Evolutionary conservation across 2,329 filamentous ascomycete genomes (phyloP), one percentile per base, ranked within the genome.

Genomic region (Penicillium brasilianum): DNA sequence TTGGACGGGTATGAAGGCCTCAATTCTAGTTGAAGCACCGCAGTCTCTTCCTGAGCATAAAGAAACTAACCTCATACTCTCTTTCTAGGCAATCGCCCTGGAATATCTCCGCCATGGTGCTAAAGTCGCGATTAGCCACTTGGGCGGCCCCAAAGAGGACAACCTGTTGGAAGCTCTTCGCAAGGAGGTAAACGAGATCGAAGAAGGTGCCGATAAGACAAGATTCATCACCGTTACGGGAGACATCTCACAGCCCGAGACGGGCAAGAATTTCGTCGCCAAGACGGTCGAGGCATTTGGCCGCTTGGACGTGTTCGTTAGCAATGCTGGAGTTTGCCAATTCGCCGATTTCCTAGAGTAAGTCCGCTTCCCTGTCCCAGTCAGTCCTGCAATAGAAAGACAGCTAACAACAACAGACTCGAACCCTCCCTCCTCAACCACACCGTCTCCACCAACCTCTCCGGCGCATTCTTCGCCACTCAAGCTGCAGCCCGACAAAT

Each of bases 401-500:
- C 39, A 52, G 4, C 22, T 57, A 5, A 44, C 20, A 14, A 2
- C 20, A 20, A 14, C n/a, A 59, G 86, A 20, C 84, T 96, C 46
- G 82, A 87, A 10, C 84, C 87, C 1, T 85, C 89, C 59, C 87
- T 96, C 57, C 90, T 93, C 71, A 80, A 85, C 63, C 82, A 83
- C 57, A 96, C 92, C 2, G 82, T 96, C 43, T 82, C 85, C 39
- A 94, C 91, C 53, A 97, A 97, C 78, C 87, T 97, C 66, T 88
- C 89, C 67, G 93, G 93, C 48, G 90, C 92, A n/a, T 96, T 96
- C 80, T 93, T 93, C 80, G 85, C 91, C 37, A 89, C 90, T 22
- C 93, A 96, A 81, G 91, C 92, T 0, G 93, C 92, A 1, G 92
- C 91, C 1, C 85, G 88, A 2, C 91, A 95, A 74, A 95, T 97